Evolutionary conservation across 2,329 filamentous ascomycete species (phyloP), one percentile per base, ranked within the genome.

Genomic region (Thelonectria discophora): DNA sequence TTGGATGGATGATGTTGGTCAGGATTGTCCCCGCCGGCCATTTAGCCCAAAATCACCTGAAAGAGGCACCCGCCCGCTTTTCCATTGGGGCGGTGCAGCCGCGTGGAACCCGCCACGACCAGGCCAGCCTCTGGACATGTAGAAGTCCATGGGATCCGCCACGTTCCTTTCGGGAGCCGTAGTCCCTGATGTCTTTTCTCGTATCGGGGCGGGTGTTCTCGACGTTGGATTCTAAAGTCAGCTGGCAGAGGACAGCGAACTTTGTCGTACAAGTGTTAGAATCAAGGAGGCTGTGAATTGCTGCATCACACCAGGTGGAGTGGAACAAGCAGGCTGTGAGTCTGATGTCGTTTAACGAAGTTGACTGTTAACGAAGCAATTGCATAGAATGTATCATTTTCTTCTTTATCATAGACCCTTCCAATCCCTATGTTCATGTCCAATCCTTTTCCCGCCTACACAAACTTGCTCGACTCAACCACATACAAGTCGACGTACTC

Each of bases 401-500:
- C 43, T 58, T 55, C 17, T 59, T 49, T 58, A 52, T 59, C 20
- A 58, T 51, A 18, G 27, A 18, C 34, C 43, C 9, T 34, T 67
- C 63, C 47, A 58, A 8, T 30, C 2, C 48, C 58, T 60, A 60
- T 58, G 45, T 60, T 47, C 54, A 53, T 60, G 50, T 54, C 20
- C n/a, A 49, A 39, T 37, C 42, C 46, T 60, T 63, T 68, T 69
- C 72, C 27, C 7, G 4, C 45, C 21, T 47, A 74, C 63, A 76
- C 61, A 67, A 88, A 89, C 75, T 87, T 83, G 79, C 86, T 89
- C 69, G 88, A 81, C 80, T 88, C 83, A 69, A 84, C 82, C 58
- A 82, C 81, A 73, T 89, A 97, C 77, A 97, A 78, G 77, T 98
- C 93, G 69, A 99, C 91, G 75, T 97, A 98, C 81, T 95, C 88